Percentiles rank a stretch among this genome's conserved stretches.
phyloP scores from a whole-genome alignment of 805 yeast genomes.

The Kurtzmaniella fragi region DNA sequence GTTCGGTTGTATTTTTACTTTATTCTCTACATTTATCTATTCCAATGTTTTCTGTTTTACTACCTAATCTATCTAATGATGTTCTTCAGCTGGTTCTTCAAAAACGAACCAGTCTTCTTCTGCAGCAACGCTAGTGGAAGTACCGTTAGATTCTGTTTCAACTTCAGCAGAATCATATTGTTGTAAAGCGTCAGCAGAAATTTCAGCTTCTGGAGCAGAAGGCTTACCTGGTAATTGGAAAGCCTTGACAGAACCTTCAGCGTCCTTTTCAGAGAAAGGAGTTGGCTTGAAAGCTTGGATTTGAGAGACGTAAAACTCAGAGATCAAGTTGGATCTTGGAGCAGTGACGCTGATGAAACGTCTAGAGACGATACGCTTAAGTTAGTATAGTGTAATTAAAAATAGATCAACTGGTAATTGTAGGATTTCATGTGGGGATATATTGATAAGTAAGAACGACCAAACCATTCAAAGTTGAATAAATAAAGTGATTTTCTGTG shows the following conservation, averaged over 20 bases:
- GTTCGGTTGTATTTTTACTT: too few relatives aligned
- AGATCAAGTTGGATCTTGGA: slow-evolving; percentile 54
- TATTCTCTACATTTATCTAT: neutral
- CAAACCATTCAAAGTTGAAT: too few relatives aligned
- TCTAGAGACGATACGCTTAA: slow-evolving; percentile 21
- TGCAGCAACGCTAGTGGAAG: slow-evolving; percentile 31
- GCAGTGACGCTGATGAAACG: slow-evolving; percentile 40
- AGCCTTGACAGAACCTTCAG: slow-evolving; percentile 73
- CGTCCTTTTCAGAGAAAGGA: slow-evolving; percentile 64
- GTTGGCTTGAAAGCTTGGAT: slow-evolving; percentile 86
- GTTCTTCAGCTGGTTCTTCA: slow-evolving; percentile 59
- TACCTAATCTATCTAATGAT: slow-evolving; percentile 31
- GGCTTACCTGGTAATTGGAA: slow-evolving; percentile 85
- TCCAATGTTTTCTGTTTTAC: neutral
- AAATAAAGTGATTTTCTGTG: too few relatives aligned
- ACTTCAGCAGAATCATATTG: slow-evolving; percentile 69
- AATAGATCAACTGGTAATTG: too few relatives aligned
- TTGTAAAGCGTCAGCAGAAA: slow-evolving; percentile 60
- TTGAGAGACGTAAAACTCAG: slow-evolving; percentile 84
- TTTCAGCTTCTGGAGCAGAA: slow-evolving; percentile 64
- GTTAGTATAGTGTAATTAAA: slow-evolving; percentile 8
- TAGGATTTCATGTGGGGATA: too few relatives aligned
- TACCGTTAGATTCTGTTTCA: slow-evolving; percentile 48
- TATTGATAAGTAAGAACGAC: too few relatives aligned
- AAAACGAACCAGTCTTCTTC: slow-evolving; percentile 80